Percentiles rank a stretch among this genome's conserved stretches.
phyloP scores from a whole-genome alignment of 495 filamentous ascomycete genomes.

The Cudoniella acicularis region DNA sequence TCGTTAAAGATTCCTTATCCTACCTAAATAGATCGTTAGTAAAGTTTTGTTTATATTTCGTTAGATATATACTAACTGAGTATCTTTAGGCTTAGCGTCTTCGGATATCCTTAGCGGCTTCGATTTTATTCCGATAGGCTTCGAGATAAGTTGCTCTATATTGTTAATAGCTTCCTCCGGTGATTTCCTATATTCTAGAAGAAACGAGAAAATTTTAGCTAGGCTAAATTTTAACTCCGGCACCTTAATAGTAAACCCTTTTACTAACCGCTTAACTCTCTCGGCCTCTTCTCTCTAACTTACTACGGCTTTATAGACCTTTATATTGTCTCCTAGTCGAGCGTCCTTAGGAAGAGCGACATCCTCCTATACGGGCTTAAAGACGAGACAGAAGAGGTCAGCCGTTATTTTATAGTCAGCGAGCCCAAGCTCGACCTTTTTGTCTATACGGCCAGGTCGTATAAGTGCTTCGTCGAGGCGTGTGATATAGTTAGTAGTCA shows the following conservation, averaged over 20 bases:
- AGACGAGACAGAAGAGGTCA: no score
- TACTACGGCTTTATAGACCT: not conserved
- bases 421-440: no score
- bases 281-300: constrained; percentile 29
- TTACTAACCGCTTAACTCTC: constrained; percentile 39
- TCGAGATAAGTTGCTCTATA: constrained; percentile 31
- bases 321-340: no score
- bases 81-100: constrained; percentile 7
- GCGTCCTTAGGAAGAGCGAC: no score
- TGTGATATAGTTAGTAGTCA: no score
- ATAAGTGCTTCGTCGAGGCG: no score
- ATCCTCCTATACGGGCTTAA: no score
- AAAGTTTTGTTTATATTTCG: constrained; percentile 5
- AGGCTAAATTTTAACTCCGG: constrained; percentile 33
- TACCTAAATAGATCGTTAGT: constrained; percentile 12
- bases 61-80: constrained; percentile 9
- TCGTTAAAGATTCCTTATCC: not conserved
- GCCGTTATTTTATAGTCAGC: no score
- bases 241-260: constrained; percentile 57
- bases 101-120: not conserved
- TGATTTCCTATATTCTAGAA: constrained; percentile 61
- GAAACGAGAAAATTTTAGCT: constrained; percentile 72
- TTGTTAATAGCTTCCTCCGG: constrained; percentile 55
- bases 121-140: not conserved
- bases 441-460: no score